phyloP scores from a whole-genome alignment of 1,284 basidiomycete species.

The Marasmius sp. region DNA sequence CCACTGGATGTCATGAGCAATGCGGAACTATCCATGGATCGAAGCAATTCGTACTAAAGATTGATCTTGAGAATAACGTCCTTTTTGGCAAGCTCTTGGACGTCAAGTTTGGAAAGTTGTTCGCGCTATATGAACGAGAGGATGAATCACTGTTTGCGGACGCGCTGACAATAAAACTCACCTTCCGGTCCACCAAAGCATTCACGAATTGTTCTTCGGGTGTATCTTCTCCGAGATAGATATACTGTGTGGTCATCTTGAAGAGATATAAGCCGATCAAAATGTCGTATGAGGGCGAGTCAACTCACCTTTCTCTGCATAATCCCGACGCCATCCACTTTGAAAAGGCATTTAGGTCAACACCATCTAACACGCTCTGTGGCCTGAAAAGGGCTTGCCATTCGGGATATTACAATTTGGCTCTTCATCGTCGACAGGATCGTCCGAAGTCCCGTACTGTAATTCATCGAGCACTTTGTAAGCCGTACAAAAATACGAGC shows the following conservation, averaged over 20 bases:
- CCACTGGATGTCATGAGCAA: neutral
- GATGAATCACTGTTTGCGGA: neutral
- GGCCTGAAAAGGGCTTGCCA: neutral
- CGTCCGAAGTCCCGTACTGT: neutral
- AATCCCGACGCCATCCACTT: constrained; percentile 20
- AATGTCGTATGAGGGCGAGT: neutral
- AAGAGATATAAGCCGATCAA: neutral
- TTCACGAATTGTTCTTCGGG: constrained; percentile 24
- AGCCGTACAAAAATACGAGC: neutral
- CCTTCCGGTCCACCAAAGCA: constrained; percentile 24
- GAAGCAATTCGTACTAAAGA: constrained; percentile 15
- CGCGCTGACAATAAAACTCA: neutral
- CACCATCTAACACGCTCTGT: neutral
- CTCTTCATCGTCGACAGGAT: neutral
- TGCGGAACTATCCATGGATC: neutral
- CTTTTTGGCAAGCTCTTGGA: constrained; percentile 21
- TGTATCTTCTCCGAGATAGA: constrained; percentile 8
- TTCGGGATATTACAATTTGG: neutral
- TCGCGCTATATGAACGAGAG: constrained; percentile 11
- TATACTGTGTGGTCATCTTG: constrained; percentile 18
- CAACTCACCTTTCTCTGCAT: constrained; percentile 16
- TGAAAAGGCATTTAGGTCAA: neutral
- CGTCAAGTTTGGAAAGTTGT: constrained; percentile 19
- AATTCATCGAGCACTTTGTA: neutral
- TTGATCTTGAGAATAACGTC: constrained; percentile 23